A percentile compares a stretch with the other conserved stretches of the same genome.
These are phyloP conservation scores for Sporothrix curviconia DNA, from an alignment of 2,329 filamentous ascomycete genomes.

Conservation along the genomic window DNA sequence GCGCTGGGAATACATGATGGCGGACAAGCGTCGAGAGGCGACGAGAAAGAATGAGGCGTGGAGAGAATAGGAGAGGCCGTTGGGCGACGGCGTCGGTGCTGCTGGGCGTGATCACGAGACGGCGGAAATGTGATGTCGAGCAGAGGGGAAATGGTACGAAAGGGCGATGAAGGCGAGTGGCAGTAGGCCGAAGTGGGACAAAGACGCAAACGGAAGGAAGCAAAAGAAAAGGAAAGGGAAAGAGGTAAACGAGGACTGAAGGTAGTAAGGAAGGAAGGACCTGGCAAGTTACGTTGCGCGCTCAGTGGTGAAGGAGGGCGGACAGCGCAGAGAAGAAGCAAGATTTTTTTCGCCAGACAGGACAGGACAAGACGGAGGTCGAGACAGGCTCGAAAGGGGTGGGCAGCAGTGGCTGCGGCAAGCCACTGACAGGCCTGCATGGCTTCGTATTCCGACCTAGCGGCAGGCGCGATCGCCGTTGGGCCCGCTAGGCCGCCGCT, in stretches of 20 bases:
- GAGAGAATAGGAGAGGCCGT: not conserved
- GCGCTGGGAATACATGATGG: conserved; percentile 41
- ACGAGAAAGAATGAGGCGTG: not conserved
- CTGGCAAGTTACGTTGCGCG: not conserved
- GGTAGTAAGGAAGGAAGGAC: not conserved
- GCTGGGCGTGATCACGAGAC: too few relatives aligned
- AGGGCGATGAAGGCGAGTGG: not conserved
- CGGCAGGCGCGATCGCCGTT: conserved; percentile 8
- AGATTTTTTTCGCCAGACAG: conserved; percentile 2
- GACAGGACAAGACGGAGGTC: not conserved
- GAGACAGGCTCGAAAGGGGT: too few relatives aligned
- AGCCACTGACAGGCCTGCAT: not conserved
- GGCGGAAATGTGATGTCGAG: too few relatives aligned
- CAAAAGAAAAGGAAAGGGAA: not conserved
- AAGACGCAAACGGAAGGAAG: not conserved
- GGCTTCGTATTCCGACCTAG: not conserved
- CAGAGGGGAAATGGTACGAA: not conserved
- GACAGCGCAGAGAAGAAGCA: not conserved
- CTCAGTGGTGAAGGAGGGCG: not conserved
- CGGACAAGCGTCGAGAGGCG: not conserved
- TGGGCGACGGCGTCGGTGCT: not conserved
- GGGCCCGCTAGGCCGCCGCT: not conserved
- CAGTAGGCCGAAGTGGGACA: not conserved
- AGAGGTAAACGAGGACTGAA: conserved; percentile 2
- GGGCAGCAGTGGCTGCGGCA: not conserved